These are phyloP conservation scores for Magnaporthales sp. DNA, from an alignment of 2,329 filamentous ascomycete genomes.

Conservation along the genomic window DNA sequence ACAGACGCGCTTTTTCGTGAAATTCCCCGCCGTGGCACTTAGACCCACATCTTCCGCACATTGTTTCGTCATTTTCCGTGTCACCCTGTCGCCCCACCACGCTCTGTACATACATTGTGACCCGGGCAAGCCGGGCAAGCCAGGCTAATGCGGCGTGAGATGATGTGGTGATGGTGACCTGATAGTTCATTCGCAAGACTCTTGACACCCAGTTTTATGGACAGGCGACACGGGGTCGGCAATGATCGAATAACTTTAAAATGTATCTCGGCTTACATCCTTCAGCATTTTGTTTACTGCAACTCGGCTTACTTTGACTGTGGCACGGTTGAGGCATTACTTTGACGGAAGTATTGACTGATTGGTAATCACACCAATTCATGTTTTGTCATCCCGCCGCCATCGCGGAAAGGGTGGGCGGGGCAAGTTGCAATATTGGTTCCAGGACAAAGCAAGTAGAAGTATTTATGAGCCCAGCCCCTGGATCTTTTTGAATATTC, in stretches of 20 bases:
- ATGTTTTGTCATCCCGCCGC: background rate
- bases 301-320: background rate
- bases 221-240: too few species aligned
- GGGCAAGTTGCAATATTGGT: background rate
- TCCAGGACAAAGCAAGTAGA: background rate
- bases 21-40: background rate
- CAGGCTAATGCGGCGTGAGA: too few species aligned
- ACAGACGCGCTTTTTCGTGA: background rate
- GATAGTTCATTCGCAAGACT: too few species aligned
- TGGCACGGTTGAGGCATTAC: background rate
- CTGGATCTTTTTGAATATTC: background rate
- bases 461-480: background rate
- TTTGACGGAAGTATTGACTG: background rate
- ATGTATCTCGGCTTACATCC: too few species aligned
- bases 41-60: background rate
- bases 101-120: background rate
- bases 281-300: background rate
- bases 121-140: too few species aligned
- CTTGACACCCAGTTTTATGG: too few species aligned
- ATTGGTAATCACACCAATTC: background rate
- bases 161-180: too few species aligned
- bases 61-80: background rate
- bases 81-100: background rate
- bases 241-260: too few species aligned
- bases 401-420: background rate